These are phyloP conservation scores for Bretschneidera sinensis DNA, from an alignment of 345 rosid genomes.

Conservation along the genomic window DNA sequence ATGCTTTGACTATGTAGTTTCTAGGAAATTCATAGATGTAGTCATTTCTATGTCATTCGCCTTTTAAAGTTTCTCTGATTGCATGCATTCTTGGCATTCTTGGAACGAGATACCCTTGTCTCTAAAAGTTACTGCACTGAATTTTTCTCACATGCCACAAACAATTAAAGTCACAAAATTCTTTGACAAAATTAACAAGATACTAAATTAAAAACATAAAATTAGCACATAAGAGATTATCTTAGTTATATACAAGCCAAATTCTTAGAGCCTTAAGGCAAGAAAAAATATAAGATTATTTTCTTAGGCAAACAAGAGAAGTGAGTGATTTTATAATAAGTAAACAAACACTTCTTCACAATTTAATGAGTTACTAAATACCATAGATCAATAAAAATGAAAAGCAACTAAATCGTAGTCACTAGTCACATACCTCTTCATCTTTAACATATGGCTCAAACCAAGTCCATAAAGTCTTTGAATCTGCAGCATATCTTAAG, in stretches of 20 bases:
- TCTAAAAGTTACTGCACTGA: not conserved
- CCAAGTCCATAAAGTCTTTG: slow-evolving; percentile 95
- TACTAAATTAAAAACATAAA: too few species aligned
- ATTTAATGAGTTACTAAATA: not conserved
- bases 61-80: too few species aligned
- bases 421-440: slow-evolving; percentile 62
- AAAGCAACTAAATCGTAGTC: not conserved
- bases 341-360: not conserved
- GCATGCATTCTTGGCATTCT: not conserved
- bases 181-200: not conserved
- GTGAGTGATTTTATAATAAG: too few species aligned
- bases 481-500: slow-evolving; percentile 88
- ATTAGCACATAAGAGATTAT: too few species aligned
- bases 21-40: not conserved
- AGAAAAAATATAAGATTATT: too few species aligned
- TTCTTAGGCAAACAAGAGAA: too few species aligned
- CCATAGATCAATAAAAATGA: too few species aligned
- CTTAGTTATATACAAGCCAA: too few species aligned
- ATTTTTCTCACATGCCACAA: not conserved
- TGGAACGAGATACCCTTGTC: not conserved
- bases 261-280: too few species aligned
- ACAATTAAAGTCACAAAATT: not conserved
- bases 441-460: slow-evolving; percentile 85
- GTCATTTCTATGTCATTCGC: too few species aligned
- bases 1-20: not conserved